phyloP scores from a whole-genome alignment of 2,329 filamentous ascomycete species.

The Claviceps citrina region DNA sequence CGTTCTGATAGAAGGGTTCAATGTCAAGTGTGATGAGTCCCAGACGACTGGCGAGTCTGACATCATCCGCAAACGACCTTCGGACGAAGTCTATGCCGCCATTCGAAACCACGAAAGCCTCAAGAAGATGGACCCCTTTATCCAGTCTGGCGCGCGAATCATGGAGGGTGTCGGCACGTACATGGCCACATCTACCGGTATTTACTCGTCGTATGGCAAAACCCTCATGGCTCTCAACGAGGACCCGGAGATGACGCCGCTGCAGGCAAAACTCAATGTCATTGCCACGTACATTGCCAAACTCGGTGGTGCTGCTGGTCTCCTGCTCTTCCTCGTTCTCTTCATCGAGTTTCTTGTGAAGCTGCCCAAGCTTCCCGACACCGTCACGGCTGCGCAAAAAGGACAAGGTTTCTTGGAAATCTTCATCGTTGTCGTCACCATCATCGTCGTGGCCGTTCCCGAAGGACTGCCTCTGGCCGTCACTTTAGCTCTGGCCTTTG shows the following conservation, averaged over 20 bases:
- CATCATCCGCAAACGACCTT: conserved; percentile 51
- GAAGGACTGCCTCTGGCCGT: conserved; percentile 65
- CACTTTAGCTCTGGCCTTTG: conserved; percentile 63
- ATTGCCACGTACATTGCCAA: conserved; percentile 68
- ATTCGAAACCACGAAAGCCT: conserved; percentile 51
- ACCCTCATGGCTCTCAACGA: conserved; percentile 61
- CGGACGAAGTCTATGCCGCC: conserved; percentile 52
- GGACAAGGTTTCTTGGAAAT: conserved; percentile 65
- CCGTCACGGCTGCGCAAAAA: conserved; percentile 49
- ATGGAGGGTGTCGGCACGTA: conserved; percentile 65
- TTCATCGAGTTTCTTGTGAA: conserved; percentile 71
- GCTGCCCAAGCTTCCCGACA: conserved; percentile 35
- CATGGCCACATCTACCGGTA: conserved; percentile 56
- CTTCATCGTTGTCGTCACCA: conserved; percentile 63
- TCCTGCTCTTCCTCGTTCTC: conserved; percentile 69
- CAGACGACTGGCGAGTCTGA: conserved; percentile 70
- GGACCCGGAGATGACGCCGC: conserved; percentile 57
- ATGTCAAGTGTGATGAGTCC: conserved; percentile 63
- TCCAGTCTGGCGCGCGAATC: conserved; percentile 69
- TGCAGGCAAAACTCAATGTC: conserved; percentile 60
- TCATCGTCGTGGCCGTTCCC: conserved; percentile 66
- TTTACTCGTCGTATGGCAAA: conserved; percentile 60
- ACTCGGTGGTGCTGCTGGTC: conserved; percentile 59
- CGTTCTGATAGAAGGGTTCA: conserved; percentile 56
- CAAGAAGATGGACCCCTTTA: conserved; percentile 66